Evolutionary conservation across 169 alveolate genomes (phyloP), one percentile per base, ranked within the genome.

Genomic region (Toxoplasma gondii): DNA sequence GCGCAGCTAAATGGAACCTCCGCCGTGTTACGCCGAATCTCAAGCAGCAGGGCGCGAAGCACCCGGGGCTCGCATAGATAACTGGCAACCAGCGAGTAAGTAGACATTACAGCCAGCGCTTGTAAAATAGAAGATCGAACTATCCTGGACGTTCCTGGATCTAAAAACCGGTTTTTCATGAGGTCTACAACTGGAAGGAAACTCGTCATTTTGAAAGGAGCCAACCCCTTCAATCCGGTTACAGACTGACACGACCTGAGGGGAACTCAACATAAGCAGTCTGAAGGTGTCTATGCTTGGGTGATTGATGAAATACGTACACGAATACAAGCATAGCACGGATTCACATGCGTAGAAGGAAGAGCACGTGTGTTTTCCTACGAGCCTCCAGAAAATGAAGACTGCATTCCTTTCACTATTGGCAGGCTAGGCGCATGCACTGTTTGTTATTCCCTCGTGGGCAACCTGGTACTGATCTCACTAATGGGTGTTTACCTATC

Each of bases 111-210:
- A 4, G 67, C 69, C 90, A 82, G 10, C 41, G 41, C 90, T 24
- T 36, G 54, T 70, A 44, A 2, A 82, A 82, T 43, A 5, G 90
- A 82, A 82, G 9, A 31, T 19, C 67, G 54, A 24, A 82, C 67
- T 17, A 22, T 36, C 41, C 49, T 17, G 38, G 90, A 0, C 29
- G 70, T 82, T 27, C 69, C 39, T 7, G 90, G 67, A n/a, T 82
- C 69, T 49, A 82, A 36, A 36, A 82, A 82, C 39, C n/a, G 58
- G 70, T 7, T 43, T n/a, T 82, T 82, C 69, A 82, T 1, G 36
- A 45, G 67, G 41, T 82, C 36, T 41, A 82, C 69, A 31, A 41
- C 90, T 2, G 70, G 90, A n/a, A 82, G 90, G 36, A 82, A 82
- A 17, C 31, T 31, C 38, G 90, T 43, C 31, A 82, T n/a, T n/a